Percentiles rank a stretch among this genome's conserved stretches.
Conservation (phyloP, 2,329 filamentous ascomycete genomes). For the Aspergillus fumigatus region DNA sequence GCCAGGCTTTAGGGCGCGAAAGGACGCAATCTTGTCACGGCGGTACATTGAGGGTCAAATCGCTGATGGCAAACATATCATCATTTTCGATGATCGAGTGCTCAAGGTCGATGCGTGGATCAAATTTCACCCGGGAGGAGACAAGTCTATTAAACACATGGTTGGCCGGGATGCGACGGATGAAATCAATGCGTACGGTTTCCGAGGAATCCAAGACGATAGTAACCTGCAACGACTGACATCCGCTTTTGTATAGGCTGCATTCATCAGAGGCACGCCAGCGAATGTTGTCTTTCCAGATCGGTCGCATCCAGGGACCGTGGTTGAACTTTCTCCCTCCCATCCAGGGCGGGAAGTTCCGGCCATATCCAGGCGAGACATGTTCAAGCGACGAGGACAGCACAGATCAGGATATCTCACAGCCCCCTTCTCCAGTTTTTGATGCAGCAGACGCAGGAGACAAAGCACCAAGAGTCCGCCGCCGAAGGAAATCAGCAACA, state of each 20-base stretch:
- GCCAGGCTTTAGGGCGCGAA: slow-evolving; percentile 26
- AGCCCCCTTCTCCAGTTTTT: slow-evolving; percentile 55
- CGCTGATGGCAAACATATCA: slow-evolving; percentile 70
- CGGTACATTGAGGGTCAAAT: slow-evolving; percentile 76
- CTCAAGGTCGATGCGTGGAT: slow-evolving; percentile 87
- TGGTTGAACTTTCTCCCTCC: slow-evolving; percentile 90
- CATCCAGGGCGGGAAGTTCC: slow-evolving; percentile 82
- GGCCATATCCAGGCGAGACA: slow-evolving; percentile 47
- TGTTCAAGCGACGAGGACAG: slow-evolving; percentile 40
- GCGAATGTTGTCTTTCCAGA: slow-evolving; percentile 75
- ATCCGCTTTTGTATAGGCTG: slow-evolving; percentile 50
- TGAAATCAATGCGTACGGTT: slow-evolving; percentile 78
- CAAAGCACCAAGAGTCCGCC: slow-evolving; percentile 27
- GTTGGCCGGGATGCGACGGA: slow-evolving; percentile 90
- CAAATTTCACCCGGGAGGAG: slow-evolving; percentile 84
- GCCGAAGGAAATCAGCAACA: slow-evolving; percentile 27
- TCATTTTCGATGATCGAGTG: slow-evolving; percentile 77
- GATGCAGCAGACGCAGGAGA: slow-evolving; percentile 45
- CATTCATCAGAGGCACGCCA: slow-evolving; percentile 74
- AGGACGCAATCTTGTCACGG: slow-evolving; percentile 52
- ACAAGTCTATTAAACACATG: slow-evolving; percentile 89
- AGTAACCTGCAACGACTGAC: slow-evolving; percentile 11
- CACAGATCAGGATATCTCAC: slow-evolving; percentile 53
- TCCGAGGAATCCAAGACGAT: slow-evolving; percentile 7
- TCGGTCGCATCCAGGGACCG: slow-evolving; percentile 72